Percentiles rank a stretch among this genome's conserved stretches.
Conservation (phyloP, 1,284 basidiomycete genomes). For the Apiotrichum montevideense region DNA sequence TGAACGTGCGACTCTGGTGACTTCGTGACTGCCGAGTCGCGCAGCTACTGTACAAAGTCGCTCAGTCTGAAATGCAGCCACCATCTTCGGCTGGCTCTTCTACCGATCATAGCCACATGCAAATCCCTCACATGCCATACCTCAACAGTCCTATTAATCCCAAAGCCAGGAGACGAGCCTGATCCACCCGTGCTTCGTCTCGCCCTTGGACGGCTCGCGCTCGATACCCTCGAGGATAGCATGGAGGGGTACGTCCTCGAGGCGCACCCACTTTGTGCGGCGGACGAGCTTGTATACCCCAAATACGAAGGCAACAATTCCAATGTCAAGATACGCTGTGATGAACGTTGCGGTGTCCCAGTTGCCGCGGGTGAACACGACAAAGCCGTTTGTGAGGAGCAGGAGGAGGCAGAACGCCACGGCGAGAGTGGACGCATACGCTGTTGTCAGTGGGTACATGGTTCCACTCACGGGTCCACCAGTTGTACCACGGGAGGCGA, state of each 20-base stretch:
- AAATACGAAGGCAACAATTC: slow-evolving; percentile 15
- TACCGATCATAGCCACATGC: too few species aligned
- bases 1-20: too few species aligned
- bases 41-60: too few species aligned
- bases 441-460: slow-evolving; percentile 1
- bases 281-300: slow-evolving; percentile 20
- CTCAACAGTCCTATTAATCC: slow-evolving; percentile 11
- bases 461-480: slow-evolving; percentile 22
- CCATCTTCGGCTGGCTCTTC: too few species aligned
- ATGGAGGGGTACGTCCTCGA: slow-evolving; percentile 17
- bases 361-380: slow-evolving; percentile 21
- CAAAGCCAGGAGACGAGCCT: slow-evolving; percentile 20
- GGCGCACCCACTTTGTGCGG: slow-evolving; percentile 15
- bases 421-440: slow-evolving; percentile 14
- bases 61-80: too few species aligned
- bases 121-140: too few species aligned
- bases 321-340: slow-evolving; percentile 26
- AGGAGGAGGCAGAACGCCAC: slow-evolving; percentile 17
- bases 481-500: slow-evolving; percentile 23
- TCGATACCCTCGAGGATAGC: slow-evolving; percentile 17
- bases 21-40: too few species aligned
- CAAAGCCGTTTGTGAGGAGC: slow-evolving; percentile 22
- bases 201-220: slow-evolving; percentile 11
- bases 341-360: slow-evolving; percentile 19
- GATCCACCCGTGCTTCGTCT: slow-evolving; percentile 3